A percentile compares a stretch with the other conserved stretches of the same genome.
Conservation (phyloP, 148 eudicot species). For the Dianthus caryophyllus region DNA sequence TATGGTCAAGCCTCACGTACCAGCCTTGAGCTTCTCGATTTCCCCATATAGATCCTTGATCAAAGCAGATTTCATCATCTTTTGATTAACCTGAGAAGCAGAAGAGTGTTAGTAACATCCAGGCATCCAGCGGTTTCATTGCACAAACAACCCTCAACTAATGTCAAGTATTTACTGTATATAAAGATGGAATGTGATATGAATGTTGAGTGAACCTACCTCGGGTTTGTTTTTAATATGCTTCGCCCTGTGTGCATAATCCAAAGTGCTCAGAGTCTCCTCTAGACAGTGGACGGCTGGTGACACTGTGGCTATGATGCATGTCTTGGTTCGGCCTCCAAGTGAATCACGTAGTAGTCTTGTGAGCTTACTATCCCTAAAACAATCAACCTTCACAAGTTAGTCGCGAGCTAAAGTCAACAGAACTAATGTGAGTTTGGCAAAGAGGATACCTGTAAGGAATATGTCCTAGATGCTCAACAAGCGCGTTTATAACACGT, state of each 20-base stretch:
- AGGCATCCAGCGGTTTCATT: too few relatives aligned
- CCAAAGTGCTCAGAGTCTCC: conserved; percentile 88
- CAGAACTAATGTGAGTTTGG: neutral
- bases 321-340: conserved; percentile 92
- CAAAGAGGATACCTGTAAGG: conserved; percentile 66
- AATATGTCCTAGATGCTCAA: conserved; percentile 89
- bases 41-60: conserved; percentile 92
- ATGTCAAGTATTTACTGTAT: neutral
- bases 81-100: conserved; percentile 68
- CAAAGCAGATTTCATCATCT: conserved; percentile 91
- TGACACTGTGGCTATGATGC: conserved; percentile 93
- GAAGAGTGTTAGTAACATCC: neutral
- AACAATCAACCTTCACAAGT: conserved; percentile 1
- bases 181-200: neutral
- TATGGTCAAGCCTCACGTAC: conserved; percentile 24
- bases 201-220: conserved; percentile 34
- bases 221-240: conserved; percentile 87
- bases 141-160: neutral
- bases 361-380: conserved; percentile 93
- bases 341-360: conserved; percentile 85
- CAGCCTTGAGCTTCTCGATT: conserved; percentile 81
- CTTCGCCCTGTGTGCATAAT: conserved; percentile 93
- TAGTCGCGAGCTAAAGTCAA: conserved; percentile 1
- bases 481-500: conserved; percentile 88
- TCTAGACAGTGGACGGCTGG: conserved; percentile 95